Conservation (phyloP, 257 asterid species). For the Fraxinus quadrangulata region DNA sequence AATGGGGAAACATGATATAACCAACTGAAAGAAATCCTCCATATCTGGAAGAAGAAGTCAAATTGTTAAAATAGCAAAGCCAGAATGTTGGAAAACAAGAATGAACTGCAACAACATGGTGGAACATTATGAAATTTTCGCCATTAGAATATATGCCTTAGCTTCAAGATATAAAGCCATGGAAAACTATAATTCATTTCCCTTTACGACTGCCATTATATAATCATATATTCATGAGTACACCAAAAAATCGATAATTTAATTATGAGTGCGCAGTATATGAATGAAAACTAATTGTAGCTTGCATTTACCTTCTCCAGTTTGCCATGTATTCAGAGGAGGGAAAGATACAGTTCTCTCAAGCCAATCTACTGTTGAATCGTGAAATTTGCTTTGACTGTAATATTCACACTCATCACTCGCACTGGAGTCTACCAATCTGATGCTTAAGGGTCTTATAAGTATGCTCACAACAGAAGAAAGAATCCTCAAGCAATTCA, state of each 20-base stretch:
- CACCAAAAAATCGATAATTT: conserved; percentile 7
- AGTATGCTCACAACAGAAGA: conserved; percentile 71
- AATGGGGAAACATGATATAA: conserved; percentile 81
- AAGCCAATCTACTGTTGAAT: conserved; percentile 68
- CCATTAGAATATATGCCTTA: conserved; percentile 20
- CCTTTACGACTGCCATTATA: not conserved
- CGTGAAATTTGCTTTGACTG: conserved; percentile 53
- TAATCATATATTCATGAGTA: conserved; percentile 3
- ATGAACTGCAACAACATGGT: conserved; percentile 21
- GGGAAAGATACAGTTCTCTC: conserved; percentile 64
- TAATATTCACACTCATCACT: conserved; percentile 42
- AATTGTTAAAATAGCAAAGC: conserved; percentile 20
- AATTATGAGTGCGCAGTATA: too few relatives aligned
- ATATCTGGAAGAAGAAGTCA: conserved; percentile 62
- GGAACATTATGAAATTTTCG: conserved; percentile 2
- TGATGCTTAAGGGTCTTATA: conserved; percentile 60
- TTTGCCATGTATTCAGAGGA: conserved; percentile 72
- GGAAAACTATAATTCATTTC: conserved; percentile 18
- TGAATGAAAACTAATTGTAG: not conserved
- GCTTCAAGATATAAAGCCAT: conserved; percentile 21
- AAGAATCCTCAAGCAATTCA: conserved; percentile 71
- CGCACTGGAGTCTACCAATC: conserved; percentile 29
- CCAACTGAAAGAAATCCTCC: conserved; percentile 85
- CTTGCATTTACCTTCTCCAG: conserved; percentile 71
- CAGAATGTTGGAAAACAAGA: conserved; percentile 2